Percentiles rank a stretch among this genome's conserved stretches.
Evolutionary conservation across 306 rosid genomes (phyloP).

Genomic region (Acacia crassicarpa): DNA sequence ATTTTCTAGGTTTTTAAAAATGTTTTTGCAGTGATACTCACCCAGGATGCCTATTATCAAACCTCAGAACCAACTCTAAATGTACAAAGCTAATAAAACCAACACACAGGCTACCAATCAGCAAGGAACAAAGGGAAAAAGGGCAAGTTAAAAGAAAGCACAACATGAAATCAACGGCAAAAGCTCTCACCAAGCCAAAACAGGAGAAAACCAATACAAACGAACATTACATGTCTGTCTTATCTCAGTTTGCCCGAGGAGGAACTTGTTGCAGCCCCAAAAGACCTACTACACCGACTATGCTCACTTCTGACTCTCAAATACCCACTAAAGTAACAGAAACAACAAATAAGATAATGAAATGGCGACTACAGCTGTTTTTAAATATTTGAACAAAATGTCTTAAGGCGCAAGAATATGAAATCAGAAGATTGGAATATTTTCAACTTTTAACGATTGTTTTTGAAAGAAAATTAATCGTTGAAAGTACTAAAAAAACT

Average conservation of each 20-base stretch:
- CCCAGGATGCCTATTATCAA: neutral
- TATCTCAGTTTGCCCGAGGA: neutral
- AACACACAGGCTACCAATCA: neutral
- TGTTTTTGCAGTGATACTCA: neutral
- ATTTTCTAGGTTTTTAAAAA: neutral
- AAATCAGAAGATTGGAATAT: too few relatives aligned
- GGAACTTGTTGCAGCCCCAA: neutral
- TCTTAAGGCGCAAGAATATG: too few relatives aligned
- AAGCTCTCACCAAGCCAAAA: neutral
- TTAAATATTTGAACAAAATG: too few relatives aligned
- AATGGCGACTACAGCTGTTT: too few relatives aligned
- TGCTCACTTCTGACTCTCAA: neutral
- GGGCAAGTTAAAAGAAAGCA: neutral
- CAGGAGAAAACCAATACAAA: neutral
- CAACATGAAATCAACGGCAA: neutral
- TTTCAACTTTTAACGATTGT: too few relatives aligned
- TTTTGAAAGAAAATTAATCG: too few relatives aligned
- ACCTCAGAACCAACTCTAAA: neutral
- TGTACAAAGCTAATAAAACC: neutral
- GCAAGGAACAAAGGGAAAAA: neutral
- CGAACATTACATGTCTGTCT: neutral
- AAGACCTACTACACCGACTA: neutral
- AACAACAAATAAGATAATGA: too few relatives aligned
- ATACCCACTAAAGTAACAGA: neutral
- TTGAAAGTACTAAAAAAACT: too few relatives aligned